Conservation (phyloP, 163 green algal species). For the Coccomyxa subellipsoidea region DNA sequence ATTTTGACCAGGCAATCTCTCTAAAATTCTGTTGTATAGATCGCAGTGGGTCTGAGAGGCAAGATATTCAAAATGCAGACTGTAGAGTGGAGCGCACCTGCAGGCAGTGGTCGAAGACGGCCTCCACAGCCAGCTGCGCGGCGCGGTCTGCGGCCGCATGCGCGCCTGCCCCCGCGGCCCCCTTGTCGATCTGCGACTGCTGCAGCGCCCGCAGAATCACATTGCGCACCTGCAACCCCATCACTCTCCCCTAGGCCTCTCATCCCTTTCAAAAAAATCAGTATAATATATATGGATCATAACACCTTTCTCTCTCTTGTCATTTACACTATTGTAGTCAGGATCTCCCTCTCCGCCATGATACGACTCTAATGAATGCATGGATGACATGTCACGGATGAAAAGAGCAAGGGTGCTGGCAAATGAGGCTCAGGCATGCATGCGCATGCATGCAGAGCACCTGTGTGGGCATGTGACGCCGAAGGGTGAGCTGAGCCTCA, state of each 20-base stretch:
- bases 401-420: background rate
- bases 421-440: background rate
- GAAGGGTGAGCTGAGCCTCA: constrained; percentile 50
- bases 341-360: no score
- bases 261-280: background rate
- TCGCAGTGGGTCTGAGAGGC: no score
- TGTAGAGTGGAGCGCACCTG: constrained; percentile 33
- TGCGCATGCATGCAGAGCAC: no score
- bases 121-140: constrained; percentile 36
- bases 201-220: constrained; percentile 34
- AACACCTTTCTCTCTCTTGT: no score
- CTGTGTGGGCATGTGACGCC: constrained; percentile 38
- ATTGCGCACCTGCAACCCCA: constrained; percentile 13
- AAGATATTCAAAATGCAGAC: background rate
- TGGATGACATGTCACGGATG: no score
- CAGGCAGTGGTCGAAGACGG: constrained; percentile 49
- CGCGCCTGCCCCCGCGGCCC: background rate
- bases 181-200: constrained; percentile 8
- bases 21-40: no score
- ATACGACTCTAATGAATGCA: no score
- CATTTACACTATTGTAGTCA: no score
- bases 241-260: background rate
- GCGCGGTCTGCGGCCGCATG: background rate
- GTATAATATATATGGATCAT: no score
- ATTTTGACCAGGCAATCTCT: no score